Percentiles rank a stretch among this genome's conserved stretches.
Evolutionary conservation across 2,329 filamentous ascomycete species (phyloP).

Genomic region (Pyrenophora graminea): DNA sequence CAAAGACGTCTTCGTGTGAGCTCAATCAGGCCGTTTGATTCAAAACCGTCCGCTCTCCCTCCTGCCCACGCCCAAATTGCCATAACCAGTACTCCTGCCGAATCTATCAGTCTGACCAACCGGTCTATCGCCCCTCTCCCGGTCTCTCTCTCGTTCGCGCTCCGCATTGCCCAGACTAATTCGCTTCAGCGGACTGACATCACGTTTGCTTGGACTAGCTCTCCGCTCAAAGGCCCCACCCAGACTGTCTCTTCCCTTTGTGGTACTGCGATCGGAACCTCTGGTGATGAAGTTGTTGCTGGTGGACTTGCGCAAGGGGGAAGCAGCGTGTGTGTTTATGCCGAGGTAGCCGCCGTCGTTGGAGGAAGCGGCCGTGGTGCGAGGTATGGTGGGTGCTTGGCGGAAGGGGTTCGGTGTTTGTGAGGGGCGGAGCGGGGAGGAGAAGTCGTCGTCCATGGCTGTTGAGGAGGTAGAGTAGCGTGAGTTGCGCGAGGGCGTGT

Average conservation of each 20-base stretch:
- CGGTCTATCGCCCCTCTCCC: conserved; percentile 14
- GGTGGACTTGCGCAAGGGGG: conserved; percentile 78
- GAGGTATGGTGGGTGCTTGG: conserved; percentile 56
- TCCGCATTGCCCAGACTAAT: conserved; percentile 43
- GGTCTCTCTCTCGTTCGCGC: not conserved
- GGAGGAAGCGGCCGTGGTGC: conserved; percentile 28
- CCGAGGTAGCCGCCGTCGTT: conserved; percentile 76
- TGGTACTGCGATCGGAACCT: conserved; percentile 28
- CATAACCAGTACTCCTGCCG: conserved; percentile 28
- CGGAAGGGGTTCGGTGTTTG: conserved; percentile 55
- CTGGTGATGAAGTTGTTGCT: conserved; percentile 57
- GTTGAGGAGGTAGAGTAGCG: conserved; percentile 47
- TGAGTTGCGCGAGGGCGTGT: conserved; percentile 36
- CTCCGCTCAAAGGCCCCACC: conserved; percentile 32
- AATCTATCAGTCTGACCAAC: conserved; percentile 23
- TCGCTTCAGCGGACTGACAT: conserved; percentile 52
- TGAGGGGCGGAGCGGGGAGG: conserved; percentile 53
- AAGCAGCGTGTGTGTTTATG: conserved; percentile 77
- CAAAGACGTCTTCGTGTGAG: too few relatives aligned
- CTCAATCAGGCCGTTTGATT: not conserved
- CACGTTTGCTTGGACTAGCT: conserved; percentile 43
- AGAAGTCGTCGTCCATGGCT: conserved; percentile 45
- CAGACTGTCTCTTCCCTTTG: conserved; percentile 22
- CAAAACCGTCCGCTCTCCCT: conserved; percentile 36
- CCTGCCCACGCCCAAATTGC: conserved; percentile 28